A percentile compares a stretch with the other conserved stretches of the same genome.
These are phyloP conservation scores for Raphanus hybrid DNA, from an alignment of 441 rosid species.

Conservation along the genomic window DNA sequence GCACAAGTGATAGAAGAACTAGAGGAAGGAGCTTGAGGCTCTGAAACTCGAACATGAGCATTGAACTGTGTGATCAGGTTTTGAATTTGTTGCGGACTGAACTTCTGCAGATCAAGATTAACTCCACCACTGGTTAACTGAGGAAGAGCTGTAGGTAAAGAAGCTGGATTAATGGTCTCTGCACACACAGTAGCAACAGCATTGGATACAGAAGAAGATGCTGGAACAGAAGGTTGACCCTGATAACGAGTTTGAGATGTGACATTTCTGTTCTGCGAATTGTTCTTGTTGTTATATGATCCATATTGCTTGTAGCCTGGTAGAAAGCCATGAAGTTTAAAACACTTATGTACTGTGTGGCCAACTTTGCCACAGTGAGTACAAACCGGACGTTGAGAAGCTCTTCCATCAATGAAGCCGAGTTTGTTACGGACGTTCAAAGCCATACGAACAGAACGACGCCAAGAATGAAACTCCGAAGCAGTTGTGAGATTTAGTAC, in stretches of 20 bases:
- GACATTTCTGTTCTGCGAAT: no score
- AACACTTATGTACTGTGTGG: neutral
- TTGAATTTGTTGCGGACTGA: neutral
- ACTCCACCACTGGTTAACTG: neutral
- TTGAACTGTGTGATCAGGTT: neutral
- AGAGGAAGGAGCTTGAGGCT: neutral
- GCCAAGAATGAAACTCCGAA: no score
- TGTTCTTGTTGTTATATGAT: neutral
- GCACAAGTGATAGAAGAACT: neutral
- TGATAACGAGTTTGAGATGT: no score
- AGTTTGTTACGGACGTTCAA: no score
- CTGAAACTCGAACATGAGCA: neutral
- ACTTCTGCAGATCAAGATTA: neutral
- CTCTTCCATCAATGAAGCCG: no score
- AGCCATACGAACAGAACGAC: no score
- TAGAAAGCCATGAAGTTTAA: neutral
- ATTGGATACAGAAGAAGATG: neutral
- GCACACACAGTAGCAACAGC: neutral
- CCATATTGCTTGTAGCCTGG: neutral
- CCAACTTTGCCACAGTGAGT: neutral
- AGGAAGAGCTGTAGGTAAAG: no score
- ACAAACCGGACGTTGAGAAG: neutral
- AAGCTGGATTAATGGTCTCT: no score
- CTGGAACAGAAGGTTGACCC: accelerated
- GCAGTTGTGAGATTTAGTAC: no score